Evolutionary conservation across 257 asterid species (phyloP).

Genomic region (Solanum dulcamara): DNA sequence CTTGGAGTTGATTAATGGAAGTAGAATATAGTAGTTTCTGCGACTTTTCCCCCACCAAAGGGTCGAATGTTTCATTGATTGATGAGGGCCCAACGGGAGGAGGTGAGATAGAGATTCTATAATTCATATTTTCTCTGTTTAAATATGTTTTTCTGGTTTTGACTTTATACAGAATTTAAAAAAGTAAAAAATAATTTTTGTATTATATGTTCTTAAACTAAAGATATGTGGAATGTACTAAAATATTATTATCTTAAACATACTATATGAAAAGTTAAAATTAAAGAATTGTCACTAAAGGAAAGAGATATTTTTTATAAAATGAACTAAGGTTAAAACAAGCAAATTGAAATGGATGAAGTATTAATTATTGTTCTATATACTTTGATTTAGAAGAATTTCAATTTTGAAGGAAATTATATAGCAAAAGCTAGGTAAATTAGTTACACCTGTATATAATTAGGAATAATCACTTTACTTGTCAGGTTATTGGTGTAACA

Average conservation of each 20-base stretch:
- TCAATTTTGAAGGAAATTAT: not conserved
- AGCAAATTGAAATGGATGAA: not conserved
- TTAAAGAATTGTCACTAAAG: not conserved
- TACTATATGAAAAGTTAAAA: too few species aligned
- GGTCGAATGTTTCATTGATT: not conserved
- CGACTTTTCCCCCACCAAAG: not conserved
- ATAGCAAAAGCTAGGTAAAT: not conserved
- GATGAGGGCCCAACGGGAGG: not conserved
- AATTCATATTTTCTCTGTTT: not conserved
- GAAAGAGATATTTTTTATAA: fast-evolving
- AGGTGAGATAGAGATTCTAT: not conserved
- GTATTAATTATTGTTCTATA: not conserved
- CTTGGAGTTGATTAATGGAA: not conserved
- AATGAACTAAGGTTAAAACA: not conserved
- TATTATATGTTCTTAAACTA: fast-evolving
- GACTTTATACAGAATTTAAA: too few species aligned
- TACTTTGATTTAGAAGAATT: not conserved
- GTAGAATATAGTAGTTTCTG: not conserved
- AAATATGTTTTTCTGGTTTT: too few species aligned
- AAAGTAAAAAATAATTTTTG: too few species aligned
- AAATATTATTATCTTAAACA: too few species aligned
- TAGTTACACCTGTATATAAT: not conserved
- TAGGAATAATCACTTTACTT: not conserved
- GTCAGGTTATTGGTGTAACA: not conserved
- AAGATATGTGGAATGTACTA: not conserved